Conservation (phyloP, 352 stramenopile species). For the Phytopythium montanum region DNA sequence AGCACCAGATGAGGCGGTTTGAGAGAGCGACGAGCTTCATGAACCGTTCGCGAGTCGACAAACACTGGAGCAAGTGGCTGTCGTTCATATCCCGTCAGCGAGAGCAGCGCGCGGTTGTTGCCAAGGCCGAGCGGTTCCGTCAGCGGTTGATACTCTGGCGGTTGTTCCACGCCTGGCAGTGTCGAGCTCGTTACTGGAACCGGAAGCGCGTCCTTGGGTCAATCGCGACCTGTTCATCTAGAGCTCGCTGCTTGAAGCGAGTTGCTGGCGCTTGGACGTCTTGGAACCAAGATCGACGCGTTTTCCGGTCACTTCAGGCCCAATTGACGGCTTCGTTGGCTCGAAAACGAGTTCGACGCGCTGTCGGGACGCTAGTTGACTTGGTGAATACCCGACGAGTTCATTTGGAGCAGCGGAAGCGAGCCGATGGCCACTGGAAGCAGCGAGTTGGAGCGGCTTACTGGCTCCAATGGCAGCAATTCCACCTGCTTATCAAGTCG, state of each 20-base stretch:
- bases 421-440: slow-evolving; percentile 15
- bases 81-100: slow-evolving; percentile 13
- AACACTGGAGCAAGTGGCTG: slow-evolving; percentile 36
- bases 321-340: slow-evolving; percentile 1
- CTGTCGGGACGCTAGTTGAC: slow-evolving; percentile 11
- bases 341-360: slow-evolving; percentile 9
- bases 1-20: slow-evolving; percentile 23
- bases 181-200: slow-evolving; percentile 12
- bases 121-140: slow-evolving; percentile 29
- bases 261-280: neutral
- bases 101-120: slow-evolving; percentile 24
- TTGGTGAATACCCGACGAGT: slow-evolving; percentile 3
- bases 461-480: slow-evolving; percentile 22
- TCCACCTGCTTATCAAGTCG: slow-evolving; percentile 11
- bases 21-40: slow-evolving; percentile 26
- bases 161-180: slow-evolving; percentile 30
- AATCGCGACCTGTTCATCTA: neutral
- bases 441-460: slow-evolving; percentile 12
- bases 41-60: slow-evolving; percentile 12
- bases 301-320: slow-evolving; percentile 3
- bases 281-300: neutral
- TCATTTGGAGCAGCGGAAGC: neutral
- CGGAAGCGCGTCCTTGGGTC: slow-evolving; percentile 13
- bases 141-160: slow-evolving; percentile 33
- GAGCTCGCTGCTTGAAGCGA: neutral